Percentiles rank a stretch among this genome's conserved stretches.
Evolutionary conservation across 2,329 filamentous ascomycete genomes (phyloP).

Genomic region (Aspergillus piperis): DNA sequence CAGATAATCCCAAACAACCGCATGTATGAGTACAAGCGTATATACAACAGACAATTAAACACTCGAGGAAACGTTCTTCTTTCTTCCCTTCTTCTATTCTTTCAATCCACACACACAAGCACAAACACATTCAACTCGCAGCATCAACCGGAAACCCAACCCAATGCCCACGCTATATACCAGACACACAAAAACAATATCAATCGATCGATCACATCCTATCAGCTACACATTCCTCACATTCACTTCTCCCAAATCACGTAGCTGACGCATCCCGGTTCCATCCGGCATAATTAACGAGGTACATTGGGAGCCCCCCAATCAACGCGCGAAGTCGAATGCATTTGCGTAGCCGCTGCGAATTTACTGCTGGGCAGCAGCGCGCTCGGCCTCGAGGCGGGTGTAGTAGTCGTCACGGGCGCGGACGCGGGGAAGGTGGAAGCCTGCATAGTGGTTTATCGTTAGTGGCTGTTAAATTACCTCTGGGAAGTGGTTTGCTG

Average conservation of each 20-base stretch:
- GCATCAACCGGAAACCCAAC: no score
- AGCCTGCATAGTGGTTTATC: slow-evolving; percentile 48
- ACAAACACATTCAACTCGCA: slow-evolving; percentile 1
- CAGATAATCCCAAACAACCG: not conserved
- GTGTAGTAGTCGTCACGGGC: slow-evolving; percentile 65
- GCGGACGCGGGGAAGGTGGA: slow-evolving; percentile 65
- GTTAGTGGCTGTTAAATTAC: not conserved
- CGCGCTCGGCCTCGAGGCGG: slow-evolving; percentile 64
- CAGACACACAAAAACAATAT: not conserved
- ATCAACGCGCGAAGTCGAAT: slow-evolving; percentile 14
- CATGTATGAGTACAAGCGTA: slow-evolving; percentile 25
- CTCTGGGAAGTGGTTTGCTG: not conserved
- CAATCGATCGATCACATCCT: not conserved
- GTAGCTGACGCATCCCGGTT: no score
- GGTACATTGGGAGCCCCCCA: not conserved
- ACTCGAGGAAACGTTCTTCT: slow-evolving; percentile 11
- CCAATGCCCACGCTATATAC: no score
- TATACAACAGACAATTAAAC: slow-evolving; percentile 27
- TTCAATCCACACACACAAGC: not conserved
- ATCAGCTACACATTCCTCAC: not conserved
- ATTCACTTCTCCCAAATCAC: not conserved
- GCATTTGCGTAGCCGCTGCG: slow-evolving; percentile 5
- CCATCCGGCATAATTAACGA: not conserved
- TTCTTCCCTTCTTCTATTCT: slow-evolving; percentile 4
- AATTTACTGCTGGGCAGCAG: slow-evolving; percentile 38